Percentiles rank a stretch among this genome's conserved stretches.
Evolutionary conservation across 2,329 filamentous ascomycete genomes (phyloP).

Genomic region (Immersiporthe knoxdaviesiana): DNA sequence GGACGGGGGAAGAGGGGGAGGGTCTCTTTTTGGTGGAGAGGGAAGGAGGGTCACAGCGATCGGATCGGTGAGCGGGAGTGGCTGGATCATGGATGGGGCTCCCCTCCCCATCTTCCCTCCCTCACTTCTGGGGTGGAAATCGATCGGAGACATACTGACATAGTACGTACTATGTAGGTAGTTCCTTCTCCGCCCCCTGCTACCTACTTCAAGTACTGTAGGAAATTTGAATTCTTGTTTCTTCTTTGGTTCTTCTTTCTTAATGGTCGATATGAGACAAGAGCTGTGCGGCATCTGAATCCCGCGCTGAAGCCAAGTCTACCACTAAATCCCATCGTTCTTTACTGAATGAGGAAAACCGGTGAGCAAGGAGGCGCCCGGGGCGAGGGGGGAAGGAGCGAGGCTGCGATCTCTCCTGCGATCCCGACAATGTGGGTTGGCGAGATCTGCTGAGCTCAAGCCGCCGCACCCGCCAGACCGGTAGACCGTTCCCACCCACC

Average conservation of each 20-base stretch:
- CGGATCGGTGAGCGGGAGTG: conserved; percentile 4
- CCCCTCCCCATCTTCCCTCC: neutral
- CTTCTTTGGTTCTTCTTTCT: neutral
- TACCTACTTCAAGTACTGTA: no score
- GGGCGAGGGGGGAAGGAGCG: no score
- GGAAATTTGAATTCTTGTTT: no score
- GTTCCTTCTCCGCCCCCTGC: no score
- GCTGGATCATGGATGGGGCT: neutral
- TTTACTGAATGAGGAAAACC: neutral
- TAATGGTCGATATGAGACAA: neutral
- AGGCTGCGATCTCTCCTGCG: neutral
- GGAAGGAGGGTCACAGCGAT: neutral
- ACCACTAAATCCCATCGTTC: neutral
- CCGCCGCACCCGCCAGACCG: conserved; percentile 13
- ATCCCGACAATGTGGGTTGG: conserved; percentile 2
- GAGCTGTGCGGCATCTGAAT: no score
- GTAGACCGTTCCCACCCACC: conserved; percentile 1
- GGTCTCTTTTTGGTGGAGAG: neutral
- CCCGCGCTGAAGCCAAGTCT: no score
- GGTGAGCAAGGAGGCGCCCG: neutral
- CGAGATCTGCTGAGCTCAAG: neutral
- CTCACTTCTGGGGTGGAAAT: neutral
- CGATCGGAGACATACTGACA: neutral
- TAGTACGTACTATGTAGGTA: no score
- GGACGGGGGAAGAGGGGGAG: no score